Percentiles rank a stretch among this genome's conserved stretches.
These are phyloP conservation scores for Hypericum perforatum DNA, from an alignment of 345 rosid species.

Conservation along the genomic window DNA sequence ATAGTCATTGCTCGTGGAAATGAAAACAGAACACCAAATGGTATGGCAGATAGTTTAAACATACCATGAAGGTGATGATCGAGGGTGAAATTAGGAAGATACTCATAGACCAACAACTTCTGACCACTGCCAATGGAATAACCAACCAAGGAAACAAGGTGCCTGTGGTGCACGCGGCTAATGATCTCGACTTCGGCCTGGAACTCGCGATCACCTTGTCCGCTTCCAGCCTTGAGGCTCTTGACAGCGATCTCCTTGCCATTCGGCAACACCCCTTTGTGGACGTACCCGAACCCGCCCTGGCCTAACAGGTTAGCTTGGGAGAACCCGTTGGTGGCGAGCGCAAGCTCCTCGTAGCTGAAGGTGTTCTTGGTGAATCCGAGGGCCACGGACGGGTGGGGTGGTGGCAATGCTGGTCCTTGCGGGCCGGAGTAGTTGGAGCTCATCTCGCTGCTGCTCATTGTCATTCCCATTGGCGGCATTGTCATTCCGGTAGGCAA, in stretches of 20 bases:
- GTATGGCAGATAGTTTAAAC: no score
- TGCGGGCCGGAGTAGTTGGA: slow-evolving; percentile 34
- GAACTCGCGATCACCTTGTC: slow-evolving; percentile 74
- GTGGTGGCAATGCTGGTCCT: slow-evolving; percentile 39
- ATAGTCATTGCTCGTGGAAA: no score
- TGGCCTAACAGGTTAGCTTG: slow-evolving; percentile 55
- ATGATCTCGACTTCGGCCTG: slow-evolving; percentile 88
- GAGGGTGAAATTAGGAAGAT: slow-evolving; percentile 57
- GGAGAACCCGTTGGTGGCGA: slow-evolving; percentile 61
- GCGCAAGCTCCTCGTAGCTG: slow-evolving; percentile 57
- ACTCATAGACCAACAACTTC: slow-evolving; percentile 64
- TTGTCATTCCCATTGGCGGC: background rate
- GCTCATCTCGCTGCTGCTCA: slow-evolving; percentile 34
- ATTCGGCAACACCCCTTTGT: slow-evolving; percentile 61
- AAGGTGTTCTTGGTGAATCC: slow-evolving; percentile 55
- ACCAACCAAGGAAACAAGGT: slow-evolving; percentile 86
- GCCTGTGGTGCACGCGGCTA: slow-evolving; percentile 89
- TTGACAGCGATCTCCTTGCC: slow-evolving; percentile 86
- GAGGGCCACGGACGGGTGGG: slow-evolving; percentile 36
- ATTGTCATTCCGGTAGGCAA: slow-evolving; percentile 24
- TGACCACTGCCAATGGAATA: slow-evolving; percentile 50
- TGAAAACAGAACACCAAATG: no score
- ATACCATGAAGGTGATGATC: slow-evolving; percentile 75
- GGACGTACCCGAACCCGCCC: slow-evolving; percentile 85
- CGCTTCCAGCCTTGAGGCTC: slow-evolving; percentile 65